Evolutionary conservation across 352 stramenopile species (phyloP), one percentile per base, ranked within the genome.

Genomic region (Salisapilia sapeloensis): DNA sequence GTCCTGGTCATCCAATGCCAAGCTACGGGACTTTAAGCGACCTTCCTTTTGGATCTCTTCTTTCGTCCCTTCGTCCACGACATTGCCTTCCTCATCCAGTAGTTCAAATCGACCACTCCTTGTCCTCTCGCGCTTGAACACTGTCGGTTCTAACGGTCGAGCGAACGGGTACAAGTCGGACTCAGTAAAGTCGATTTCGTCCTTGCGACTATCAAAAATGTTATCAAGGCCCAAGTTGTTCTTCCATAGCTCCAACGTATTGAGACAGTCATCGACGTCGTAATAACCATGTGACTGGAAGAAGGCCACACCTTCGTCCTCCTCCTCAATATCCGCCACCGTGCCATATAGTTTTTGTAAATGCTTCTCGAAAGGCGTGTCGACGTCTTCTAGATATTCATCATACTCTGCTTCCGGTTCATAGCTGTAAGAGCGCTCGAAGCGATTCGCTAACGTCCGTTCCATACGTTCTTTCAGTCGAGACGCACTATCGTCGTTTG

Each of bases 261-360:
- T 87, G 33, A 62, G 65, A n/a, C n/a, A n/a, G n/a, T 87, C 71
- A 11, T 42, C 57, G 21, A 81, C 52, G 54, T 87, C 71, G 38
- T 82, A 87, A 50, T 87, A 87, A 9, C 71, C 71, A 25, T 82
- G 62, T 12, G 62, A 71, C 48, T 82, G 57, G 38, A 87, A 87
- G 50, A 87, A 87, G 40, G 48, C 51, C 20, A 83, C 40, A 1
- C 71, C 71, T 23, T 79, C 64, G 24, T 42, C 19, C n/a, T 29
- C 29, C n/a, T n/a, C n/a, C n/a, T n/a, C n/a, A n/a, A n/a, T n/a
- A 27, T 76, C 59, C 12, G 48, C 57, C 18, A 42, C 29, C 18
- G 61, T 64, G 8, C 56, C 47, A 40, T 83, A 83, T 5, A 83
- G 64, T 13, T 63, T 59, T 32, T 75, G 46, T 19, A 83, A 29